Conservation (phyloP, 305 asterid genomes). For the Striga hermonthica region DNA sequence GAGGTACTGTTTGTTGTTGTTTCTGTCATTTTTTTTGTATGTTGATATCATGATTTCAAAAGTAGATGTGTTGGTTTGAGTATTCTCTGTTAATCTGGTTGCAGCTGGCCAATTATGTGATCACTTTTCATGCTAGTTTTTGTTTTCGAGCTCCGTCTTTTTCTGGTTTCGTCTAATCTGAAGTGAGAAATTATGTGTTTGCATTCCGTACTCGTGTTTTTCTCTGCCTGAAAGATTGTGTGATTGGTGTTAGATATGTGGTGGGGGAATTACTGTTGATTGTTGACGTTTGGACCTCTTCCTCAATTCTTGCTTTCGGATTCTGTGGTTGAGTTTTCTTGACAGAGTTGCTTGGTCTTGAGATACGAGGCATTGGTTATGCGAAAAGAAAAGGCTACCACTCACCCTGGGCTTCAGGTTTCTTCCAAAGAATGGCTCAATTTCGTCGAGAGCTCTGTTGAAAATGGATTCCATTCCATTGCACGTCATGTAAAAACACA, state of each 20-base stretch:
- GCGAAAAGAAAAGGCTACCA: conserved; percentile 58
- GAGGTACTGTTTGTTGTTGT: conserved; percentile 46
- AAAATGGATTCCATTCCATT: conserved; percentile 60
- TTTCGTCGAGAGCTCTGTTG: conserved; percentile 62
- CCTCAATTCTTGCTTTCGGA: conserved; percentile 1
- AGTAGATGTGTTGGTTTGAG: too few species aligned
- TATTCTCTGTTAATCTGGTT: neutral
- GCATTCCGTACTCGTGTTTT: neutral
- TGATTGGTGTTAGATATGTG: neutral
- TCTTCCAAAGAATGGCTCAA: conserved; percentile 62
- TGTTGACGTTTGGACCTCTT: conserved; percentile 13
- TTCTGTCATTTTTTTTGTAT: neutral
- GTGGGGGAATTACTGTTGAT: too few species aligned
- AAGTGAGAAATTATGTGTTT: neutral
- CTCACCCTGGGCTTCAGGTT: conserved; percentile 56
- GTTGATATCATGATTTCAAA: too few species aligned
- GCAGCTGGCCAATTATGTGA: neutral
- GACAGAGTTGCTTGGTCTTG: conserved; percentile 83
- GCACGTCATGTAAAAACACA: conserved; percentile 56
- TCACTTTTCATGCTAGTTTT: neutral
- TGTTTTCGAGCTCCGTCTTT: neutral
- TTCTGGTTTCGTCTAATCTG: conserved; percentile 2
- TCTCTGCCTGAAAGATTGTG: neutral
- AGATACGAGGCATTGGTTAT: conserved; percentile 79
- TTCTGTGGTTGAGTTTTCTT: conserved; percentile 21